Evolutionary conservation across 495 filamentous ascomycete species (phyloP).

Genomic region (Zalerion maritima): DNA sequence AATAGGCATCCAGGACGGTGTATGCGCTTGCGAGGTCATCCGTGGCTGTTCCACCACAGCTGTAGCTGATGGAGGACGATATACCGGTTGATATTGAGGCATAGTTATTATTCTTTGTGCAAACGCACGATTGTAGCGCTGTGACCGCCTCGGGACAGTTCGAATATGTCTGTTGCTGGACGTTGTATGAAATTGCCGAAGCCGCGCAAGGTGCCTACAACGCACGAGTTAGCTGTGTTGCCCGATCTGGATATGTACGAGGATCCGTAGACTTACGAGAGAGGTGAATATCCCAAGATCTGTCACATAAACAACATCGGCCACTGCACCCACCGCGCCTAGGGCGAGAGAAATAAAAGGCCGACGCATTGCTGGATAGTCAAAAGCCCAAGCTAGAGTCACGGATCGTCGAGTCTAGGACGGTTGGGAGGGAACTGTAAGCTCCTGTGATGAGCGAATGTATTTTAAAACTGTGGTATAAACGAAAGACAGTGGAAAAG

Average conservation of each 20-base stretch:
- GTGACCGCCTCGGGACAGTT: constrained; percentile 25
- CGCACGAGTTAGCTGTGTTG: constrained; percentile 2
- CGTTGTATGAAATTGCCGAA: constrained; percentile 22
- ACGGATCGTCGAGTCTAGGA: no score
- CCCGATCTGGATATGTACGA: neutral
- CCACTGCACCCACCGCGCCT: constrained; percentile 8
- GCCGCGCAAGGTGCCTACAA: constrained; percentile 32
- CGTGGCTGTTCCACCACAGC: constrained; percentile 27
- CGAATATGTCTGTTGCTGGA: constrained; percentile 23
- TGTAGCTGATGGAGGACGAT: constrained; percentile 21
- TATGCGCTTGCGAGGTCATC: constrained; percentile 29
- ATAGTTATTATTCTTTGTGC: constrained; percentile 33
- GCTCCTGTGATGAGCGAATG: no score
- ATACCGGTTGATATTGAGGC: constrained; percentile 22
- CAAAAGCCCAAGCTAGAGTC: no score
- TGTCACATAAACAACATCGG: constrained; percentile 26
- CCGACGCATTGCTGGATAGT: no score
- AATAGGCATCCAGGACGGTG: constrained; percentile 31
- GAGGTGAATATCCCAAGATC: constrained; percentile 26
- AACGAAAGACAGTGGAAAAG: no score
- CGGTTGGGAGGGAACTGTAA: no score
- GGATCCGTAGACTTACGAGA: constrained; percentile 17
- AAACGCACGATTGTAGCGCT: constrained; percentile 31
- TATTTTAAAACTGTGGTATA: no score
- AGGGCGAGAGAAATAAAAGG: no score